These are phyloP conservation scores for Euphorbia celastroides DNA, from an alignment of 441 rosid genomes.

Conservation along the genomic window DNA sequence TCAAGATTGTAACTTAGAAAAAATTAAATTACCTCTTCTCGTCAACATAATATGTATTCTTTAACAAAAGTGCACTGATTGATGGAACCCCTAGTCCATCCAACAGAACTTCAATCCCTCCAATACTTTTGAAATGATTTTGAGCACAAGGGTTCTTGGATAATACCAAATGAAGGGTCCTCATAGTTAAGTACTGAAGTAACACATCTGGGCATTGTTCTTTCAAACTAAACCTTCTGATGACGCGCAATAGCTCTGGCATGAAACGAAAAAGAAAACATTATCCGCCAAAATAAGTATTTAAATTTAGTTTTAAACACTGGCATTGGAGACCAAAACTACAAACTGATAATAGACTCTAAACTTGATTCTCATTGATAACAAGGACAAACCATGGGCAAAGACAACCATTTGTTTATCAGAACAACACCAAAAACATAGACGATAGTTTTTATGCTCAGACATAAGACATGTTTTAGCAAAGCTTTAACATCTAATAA, in stretches of 20 bases:
- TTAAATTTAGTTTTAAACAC: background rate
- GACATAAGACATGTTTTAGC: background rate
- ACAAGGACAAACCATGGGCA: background rate
- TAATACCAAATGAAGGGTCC: constrained; percentile 49
- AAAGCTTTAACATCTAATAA: constrained; percentile 4
- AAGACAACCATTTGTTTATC: background rate
- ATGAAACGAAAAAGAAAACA: background rate
- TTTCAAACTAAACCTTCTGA: constrained; percentile 69
- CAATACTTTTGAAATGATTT: constrained; percentile 79
- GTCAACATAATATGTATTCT: constrained; percentile 28
- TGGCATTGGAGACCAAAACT: background rate
- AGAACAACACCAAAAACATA: background rate
- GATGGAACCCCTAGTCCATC: constrained; percentile 75
- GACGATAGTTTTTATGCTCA: background rate
- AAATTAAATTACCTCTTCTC: constrained; percentile 37
- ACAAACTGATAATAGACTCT: background rate
- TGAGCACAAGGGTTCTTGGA: constrained; percentile 70
- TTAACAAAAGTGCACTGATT: constrained; percentile 30
- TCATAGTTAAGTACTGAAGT: constrained; percentile 58
- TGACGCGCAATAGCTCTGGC: constrained; percentile 67
- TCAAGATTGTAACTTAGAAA: background rate
- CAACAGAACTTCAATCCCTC: constrained; percentile 80
- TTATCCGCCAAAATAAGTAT: background rate
- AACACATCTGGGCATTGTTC: constrained; percentile 52
- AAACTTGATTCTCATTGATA: background rate